phyloP scores from a whole-genome alignment of 192 early-diverging fungal genomes.

The Geosiphon pyriformis region DNA sequence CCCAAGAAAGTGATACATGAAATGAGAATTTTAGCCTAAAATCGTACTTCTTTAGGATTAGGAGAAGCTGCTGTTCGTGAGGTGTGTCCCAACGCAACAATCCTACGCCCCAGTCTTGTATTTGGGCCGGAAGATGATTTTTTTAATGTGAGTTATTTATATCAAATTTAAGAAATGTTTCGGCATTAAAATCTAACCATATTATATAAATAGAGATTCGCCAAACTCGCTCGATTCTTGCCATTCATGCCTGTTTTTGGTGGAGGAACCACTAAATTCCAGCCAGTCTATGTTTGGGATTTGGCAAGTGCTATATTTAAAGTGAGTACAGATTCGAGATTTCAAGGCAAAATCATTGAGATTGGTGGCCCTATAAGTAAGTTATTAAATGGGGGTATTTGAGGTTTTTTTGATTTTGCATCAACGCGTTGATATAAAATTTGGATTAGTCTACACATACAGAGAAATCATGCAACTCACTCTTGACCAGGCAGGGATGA shows the following conservation, averaged over 20 bases:
- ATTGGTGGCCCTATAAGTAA: slow-evolving; percentile 28
- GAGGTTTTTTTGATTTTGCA: background rate
- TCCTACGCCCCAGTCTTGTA: slow-evolving; percentile 33
- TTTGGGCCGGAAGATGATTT: slow-evolving; percentile 36
- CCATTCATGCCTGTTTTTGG: slow-evolving; percentile 32
- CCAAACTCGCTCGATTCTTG: slow-evolving; percentile 24
- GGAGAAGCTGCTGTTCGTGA: slow-evolving; percentile 29
- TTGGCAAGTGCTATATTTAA: slow-evolving; percentile 20
- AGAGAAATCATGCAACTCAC: slow-evolving; percentile 29
- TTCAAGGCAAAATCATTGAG: slow-evolving; percentile 26
- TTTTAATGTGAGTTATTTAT: slow-evolving; percentile 23
- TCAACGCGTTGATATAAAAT: background rate
- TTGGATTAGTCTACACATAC: slow-evolving; percentile 27
- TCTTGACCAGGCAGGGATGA: slow-evolving; percentile 21
- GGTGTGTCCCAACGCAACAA: slow-evolving; percentile 20
- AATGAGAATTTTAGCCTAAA: too few relatives aligned
- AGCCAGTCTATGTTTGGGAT: slow-evolving; percentile 34
- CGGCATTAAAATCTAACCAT: background rate
- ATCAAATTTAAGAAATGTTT: background rate
- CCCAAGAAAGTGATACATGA: too few relatives aligned
- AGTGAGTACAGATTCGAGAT: background rate
- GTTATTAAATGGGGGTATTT: background rate
- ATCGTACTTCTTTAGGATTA: slow-evolving; percentile 19
- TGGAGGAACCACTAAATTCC: slow-evolving; percentile 30
- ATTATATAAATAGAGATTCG: slow-evolving; percentile 23